phyloP scores from a whole-genome alignment of 805 yeast genomes.

The Metschnikowia picachoensis region DNA sequence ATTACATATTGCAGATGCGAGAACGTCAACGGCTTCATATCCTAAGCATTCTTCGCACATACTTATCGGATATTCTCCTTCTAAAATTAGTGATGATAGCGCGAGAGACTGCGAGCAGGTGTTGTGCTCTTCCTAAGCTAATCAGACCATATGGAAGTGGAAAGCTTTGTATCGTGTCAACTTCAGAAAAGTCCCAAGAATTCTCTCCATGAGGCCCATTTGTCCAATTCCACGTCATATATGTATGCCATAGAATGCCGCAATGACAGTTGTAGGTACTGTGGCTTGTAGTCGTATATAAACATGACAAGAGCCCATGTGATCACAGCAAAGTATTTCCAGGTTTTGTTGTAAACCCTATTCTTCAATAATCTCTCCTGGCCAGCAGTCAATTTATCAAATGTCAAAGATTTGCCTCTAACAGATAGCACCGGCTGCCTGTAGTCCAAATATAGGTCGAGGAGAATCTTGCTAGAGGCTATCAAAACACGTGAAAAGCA shows the following conservation, averaged over 20 bases:
- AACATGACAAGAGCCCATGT: slow-evolving; percentile 76
- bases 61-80: no score
- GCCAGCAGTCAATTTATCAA: slow-evolving; percentile 25
- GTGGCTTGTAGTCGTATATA: slow-evolving; percentile 60
- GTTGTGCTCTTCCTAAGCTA: no score
- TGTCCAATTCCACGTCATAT: slow-evolving; percentile 54
- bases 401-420: slow-evolving; percentile 19
- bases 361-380: slow-evolving; percentile 34
- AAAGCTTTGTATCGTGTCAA: no score
- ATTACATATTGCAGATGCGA: no score
- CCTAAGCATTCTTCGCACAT: no score
- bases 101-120: no score
- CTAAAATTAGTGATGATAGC: no score
- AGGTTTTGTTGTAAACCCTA: slow-evolving; percentile 33
- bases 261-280: slow-evolving; percentile 59
- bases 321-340: slow-evolving; percentile 60
- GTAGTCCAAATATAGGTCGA: slow-evolving; percentile 35
- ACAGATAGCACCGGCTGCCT: slow-evolving; percentile 31
- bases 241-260: slow-evolving; percentile 68
- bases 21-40: no score
- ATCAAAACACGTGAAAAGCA: slow-evolving; percentile 65
- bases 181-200: slow-evolving; percentile 31
- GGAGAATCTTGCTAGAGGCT: slow-evolving; percentile 54
- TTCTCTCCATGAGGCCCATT: slow-evolving; percentile 46
- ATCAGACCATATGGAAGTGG: no score